These are phyloP conservation scores for Monosporascus sp. DNA, from an alignment of 2,329 filamentous ascomycete species.

Conservation along the genomic window DNA sequence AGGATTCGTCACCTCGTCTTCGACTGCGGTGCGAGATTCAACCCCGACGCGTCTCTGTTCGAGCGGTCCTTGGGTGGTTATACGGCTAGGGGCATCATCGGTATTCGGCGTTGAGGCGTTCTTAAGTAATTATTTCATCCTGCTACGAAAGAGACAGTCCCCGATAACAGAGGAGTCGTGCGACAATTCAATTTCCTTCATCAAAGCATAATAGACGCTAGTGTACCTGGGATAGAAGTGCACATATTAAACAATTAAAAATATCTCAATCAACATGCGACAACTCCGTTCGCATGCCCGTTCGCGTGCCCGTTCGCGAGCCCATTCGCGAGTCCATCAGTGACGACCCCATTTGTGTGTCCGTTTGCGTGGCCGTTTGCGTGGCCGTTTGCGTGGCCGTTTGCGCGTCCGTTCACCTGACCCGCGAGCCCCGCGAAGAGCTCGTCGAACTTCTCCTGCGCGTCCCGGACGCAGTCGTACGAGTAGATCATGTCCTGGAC, in stretches of 20 bases:
- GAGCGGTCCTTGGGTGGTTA: too few species aligned
- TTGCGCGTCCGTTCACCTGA: conserved; percentile 2
- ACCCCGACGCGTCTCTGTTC: too few species aligned
- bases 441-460: conserved; percentile 46
- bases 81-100: too few species aligned
- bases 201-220: not conserved
- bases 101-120: too few species aligned
- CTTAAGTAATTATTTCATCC: too few species aligned
- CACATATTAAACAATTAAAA: not conserved
- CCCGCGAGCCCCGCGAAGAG: conserved; percentile 31
- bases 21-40: too few species aligned
- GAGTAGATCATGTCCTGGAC: conserved; percentile 63
- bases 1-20: too few species aligned
- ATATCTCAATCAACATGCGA: conserved; percentile 5
- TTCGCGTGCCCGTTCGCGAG: conserved; percentile 1
- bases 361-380: conserved; percentile 2
- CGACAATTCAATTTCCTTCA: too few species aligned
- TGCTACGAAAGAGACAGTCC: too few species aligned
- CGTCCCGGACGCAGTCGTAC: conserved; percentile 54
- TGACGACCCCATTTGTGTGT: conserved; percentile 4
- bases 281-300: conserved; percentile 4
- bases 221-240: not conserved
- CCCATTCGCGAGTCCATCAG: not conserved
- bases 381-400: not conserved
- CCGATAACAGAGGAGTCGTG: too few species aligned